Evolutionary conservation across 768 basidiomycete species (phyloP).

Genomic region (Dacryopinax spathularia): DNA sequence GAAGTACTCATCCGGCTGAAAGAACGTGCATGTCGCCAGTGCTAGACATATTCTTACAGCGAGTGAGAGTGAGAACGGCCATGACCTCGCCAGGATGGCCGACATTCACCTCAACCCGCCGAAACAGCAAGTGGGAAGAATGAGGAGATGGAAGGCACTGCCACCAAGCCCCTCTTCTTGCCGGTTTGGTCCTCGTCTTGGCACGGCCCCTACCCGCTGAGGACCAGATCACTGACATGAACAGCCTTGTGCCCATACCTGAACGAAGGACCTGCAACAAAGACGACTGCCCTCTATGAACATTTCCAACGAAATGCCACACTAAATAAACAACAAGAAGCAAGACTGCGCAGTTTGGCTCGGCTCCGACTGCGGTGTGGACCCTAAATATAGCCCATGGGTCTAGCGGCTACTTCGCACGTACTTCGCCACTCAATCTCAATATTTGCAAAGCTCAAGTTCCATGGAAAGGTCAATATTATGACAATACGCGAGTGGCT

Average conservation of each 20-base stretch:
- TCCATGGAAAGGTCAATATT: neutral
- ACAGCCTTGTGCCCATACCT: neutral
- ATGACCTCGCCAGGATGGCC: neutral
- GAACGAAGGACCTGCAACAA: neutral
- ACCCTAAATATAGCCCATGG: neutral
- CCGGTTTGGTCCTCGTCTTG: no score
- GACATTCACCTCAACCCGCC: neutral
- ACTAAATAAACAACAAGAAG: no score
- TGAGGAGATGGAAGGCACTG: neutral
- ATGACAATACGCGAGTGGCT: neutral
- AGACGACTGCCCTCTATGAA: no score
- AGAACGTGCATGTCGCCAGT: slow-evolving; percentile 64
- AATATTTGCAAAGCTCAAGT: neutral
- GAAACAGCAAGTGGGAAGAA: neutral
- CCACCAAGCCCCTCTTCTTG: no score
- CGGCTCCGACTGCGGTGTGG: neutral
- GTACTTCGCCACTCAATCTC: neutral
- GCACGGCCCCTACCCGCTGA: no score
- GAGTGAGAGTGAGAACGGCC: slow-evolving; percentile 17
- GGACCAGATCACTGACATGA: neutral
- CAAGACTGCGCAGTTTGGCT: neutral
- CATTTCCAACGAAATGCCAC: no score
- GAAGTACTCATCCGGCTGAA: slow-evolving; percentile 95
- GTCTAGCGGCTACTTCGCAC: neutral
- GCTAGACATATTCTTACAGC: slow-evolving; percentile 28